These are phyloP conservation scores for Lipomyces mesembrius DNA, from an alignment of 805 yeast genomes.

Conservation along the genomic window DNA sequence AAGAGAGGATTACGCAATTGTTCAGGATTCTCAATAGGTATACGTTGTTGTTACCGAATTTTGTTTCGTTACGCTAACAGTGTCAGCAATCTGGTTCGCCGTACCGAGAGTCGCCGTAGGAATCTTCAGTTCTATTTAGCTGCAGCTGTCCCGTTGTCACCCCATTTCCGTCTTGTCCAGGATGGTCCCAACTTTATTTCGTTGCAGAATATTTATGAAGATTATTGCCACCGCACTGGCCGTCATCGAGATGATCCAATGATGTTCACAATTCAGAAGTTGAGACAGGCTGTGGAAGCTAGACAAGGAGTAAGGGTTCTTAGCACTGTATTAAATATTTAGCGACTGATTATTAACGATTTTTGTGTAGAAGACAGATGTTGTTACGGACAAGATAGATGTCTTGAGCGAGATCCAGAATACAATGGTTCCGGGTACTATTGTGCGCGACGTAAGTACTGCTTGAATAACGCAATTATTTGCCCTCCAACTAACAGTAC, in stretches of 20 bases:
- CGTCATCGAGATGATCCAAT: conserved; percentile 88
- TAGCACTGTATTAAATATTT: background rate
- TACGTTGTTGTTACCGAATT: background rate
- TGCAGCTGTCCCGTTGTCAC: conserved; percentile 89
- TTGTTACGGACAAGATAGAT: conserved; percentile 85
- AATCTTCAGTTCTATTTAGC: conserved; percentile 86
- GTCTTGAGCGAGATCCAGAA: conserved; percentile 89
- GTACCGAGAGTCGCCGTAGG: conserved; percentile 87
- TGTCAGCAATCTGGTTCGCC: conserved; percentile 67
- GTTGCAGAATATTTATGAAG: conserved; percentile 84
- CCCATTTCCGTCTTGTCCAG: conserved; percentile 86
- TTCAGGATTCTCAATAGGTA: conserved; percentile 75
- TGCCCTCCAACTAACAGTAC: background rate
- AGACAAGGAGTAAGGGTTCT: conserved; percentile 49
- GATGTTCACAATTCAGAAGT: conserved; percentile 79
- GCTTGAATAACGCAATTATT: background rate
- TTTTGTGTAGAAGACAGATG: conserved; percentile 81
- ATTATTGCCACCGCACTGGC: conserved; percentile 72
- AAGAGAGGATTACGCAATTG: conserved; percentile 89
- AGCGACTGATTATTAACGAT: background rate
- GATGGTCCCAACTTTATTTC: conserved; percentile 79
- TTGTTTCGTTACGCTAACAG: conserved; percentile 2
- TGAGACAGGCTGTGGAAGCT: conserved; percentile 92
- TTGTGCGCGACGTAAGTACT: conserved; percentile 60
- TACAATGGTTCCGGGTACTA: conserved; percentile 79